phyloP scores from a whole-genome alignment of 306 rosid genomes.

The Begonia fuchsioides region DNA sequence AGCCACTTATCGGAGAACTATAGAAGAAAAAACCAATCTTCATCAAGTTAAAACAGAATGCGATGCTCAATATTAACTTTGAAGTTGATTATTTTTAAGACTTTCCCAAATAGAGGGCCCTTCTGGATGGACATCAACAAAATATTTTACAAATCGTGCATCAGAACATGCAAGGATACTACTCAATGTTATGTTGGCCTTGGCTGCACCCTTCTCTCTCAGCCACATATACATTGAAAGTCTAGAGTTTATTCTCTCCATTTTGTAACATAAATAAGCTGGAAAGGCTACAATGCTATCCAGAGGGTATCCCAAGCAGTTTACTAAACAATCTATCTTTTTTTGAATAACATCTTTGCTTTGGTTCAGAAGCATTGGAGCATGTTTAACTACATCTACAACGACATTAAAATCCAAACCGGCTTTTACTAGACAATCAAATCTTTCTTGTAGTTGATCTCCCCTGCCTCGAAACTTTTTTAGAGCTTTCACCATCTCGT shows the following conservation, averaged over 20 bases:
- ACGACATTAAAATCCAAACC: constrained; percentile 56
- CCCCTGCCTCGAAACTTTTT: constrained; percentile 61
- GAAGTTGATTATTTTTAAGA: constrained; percentile 10
- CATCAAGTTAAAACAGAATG: too few species aligned
- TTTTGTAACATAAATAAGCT: constrained; percentile 43
- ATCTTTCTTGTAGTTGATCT: constrained; percentile 70
- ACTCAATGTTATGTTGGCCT: constrained; percentile 36
- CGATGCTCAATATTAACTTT: too few species aligned
- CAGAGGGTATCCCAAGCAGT: constrained; percentile 46
- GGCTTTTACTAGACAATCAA: constrained; percentile 63
- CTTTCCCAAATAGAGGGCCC: constrained; percentile 49
- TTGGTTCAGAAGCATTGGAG: constrained; percentile 51
- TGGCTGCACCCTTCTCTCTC: constrained; percentile 35
- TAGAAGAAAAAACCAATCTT: too few species aligned
- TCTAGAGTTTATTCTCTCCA: constrained; percentile 35
- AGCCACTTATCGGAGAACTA: too few species aligned
- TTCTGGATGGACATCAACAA: constrained; percentile 57
- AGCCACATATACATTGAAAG: constrained; percentile 65
- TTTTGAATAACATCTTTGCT: constrained; percentile 28
- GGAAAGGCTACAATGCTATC: constrained; percentile 40
- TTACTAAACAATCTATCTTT: constrained; percentile 46
- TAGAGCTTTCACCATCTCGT: constrained; percentile 62
- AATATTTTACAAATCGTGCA: constrained; percentile 35
- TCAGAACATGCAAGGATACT: constrained; percentile 48
- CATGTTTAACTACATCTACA: constrained; percentile 30